Base-by-base conservation (phyloP, 345 rosid genomes). In the rapeseed (Brassica napus) region DNA sequence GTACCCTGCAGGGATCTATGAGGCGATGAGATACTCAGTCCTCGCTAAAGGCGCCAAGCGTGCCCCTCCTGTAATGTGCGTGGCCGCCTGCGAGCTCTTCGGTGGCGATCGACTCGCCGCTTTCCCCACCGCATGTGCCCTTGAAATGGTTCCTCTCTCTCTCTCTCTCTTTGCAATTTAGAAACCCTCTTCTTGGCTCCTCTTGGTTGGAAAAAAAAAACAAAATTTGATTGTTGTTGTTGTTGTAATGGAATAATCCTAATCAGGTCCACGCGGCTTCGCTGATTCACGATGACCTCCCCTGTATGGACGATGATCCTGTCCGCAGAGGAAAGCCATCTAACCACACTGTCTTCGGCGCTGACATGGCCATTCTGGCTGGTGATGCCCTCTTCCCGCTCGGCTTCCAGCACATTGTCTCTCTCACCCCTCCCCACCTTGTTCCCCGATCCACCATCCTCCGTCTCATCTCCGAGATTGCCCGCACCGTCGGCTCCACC, bases 301-400 rank as follows among this genome's bases (percentile, higher is more conserved):
- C 99, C 14, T 93, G 89, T 87, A 93, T 95, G 98, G 98, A 95
- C 52, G 91, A 95, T 66, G 98, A 87, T 73, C 86, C 90, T 34
- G 84, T 87, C 1, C 92, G 99, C 12, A 76, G 99, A 78, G 98
- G 98, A 68, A 88, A 87, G 75, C 98, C 98, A 15, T 91, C 99
- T 9, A 95, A 93, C 87, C 99, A 93, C 82, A 86, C 79, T 8
- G 75, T 86, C 5, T 91, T 83, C 74, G 97, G 97, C 4, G 85
- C 83, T 23, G 97, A 86, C 88, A 91, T 89, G 82, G 99, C 98
- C 23, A 86, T 95, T 83, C 96, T 95, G 58, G 97, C 99, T 2
- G 97, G 99, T 15, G 99, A 95, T 82, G 97, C 96, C 0, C 94
- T 95, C 69, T 95, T 95, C 82, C 99, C 99, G 2, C 99, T 91